Base-by-base conservation (phyloP, 2,329 filamentous ascomycete genomes). In the Juglanconis sp. region DNA sequence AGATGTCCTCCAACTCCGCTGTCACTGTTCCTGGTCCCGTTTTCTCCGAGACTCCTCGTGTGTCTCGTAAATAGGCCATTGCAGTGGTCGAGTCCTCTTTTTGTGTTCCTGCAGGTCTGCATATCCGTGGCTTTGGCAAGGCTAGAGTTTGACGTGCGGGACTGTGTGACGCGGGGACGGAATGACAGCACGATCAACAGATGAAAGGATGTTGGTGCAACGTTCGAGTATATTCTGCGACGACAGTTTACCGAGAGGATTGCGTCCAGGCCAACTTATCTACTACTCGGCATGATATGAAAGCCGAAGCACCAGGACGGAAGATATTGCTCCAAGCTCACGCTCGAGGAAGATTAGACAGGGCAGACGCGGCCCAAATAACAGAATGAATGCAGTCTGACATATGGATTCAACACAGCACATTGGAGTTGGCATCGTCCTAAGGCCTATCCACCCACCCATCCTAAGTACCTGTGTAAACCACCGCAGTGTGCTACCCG, bases 141-240 rank as follows among this genome's bases (percentile, higher is more conserved):
- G 48, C 38, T 34, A 49, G 47, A 46, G 17, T 60, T 38, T 34
- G 48, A 34, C 35, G 52, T 40, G 42, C 52, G 8, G 48, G 51
- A 61, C 61, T 35, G 61, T 63, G 50, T 47, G 55, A 58, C 61
- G 34, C 49, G 56, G 42, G 13, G 36, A 53, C 3, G 5, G n/a
- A 32, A n/a, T 24, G n/a, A 42, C 40, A 47, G 51, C 50, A 58
- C 48, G 38, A 34, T 24, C 48, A 47, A 53, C 46, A 49, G 54
- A 61, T 63, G 51, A 58, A 56, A 56, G 54, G 50, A 40, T n/a
- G 13, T 38, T 46, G 10, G 58, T 61, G 54, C 15, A 51, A 51
- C 54, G 9, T 36, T 11, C 11, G 44, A 11, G 10, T 50, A 32
- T 15, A 38, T 40, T 31, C 15, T 36, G 7, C 30, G 4, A 40